Percentiles rank a stretch among this genome's conserved stretches.
Evolutionary conservation across 73 alveolate species (phyloP).

Genomic region (Effrenium voratum): DNA sequence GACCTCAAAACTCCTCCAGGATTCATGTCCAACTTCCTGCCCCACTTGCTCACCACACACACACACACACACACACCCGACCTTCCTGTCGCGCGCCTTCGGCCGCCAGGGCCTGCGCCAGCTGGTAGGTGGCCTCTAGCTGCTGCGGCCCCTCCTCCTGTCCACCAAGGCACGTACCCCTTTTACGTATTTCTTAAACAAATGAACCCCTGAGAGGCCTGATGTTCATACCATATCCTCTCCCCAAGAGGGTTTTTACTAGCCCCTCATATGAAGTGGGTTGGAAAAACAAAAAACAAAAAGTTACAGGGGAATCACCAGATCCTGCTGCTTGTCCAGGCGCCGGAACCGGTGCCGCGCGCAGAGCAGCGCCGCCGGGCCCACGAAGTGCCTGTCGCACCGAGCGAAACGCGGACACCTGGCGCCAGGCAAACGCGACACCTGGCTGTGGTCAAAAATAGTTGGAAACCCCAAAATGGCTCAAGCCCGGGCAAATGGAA

Average conservation of each 20-base stretch:
- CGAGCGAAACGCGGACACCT: background rate
- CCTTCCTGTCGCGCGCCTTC: conserved; percentile 44
- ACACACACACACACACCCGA: no score
- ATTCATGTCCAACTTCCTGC: no score
- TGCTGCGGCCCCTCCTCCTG: conserved; percentile 28
- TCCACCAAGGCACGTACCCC: background rate
- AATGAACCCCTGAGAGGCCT: no score
- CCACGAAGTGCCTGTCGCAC: conserved; percentile 42
- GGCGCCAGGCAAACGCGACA: background rate
- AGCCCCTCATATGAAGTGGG: no score
- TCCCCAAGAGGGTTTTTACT: no score
- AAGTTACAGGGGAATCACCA: no score
- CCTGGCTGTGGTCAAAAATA: background rate
- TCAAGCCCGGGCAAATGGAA: no score
- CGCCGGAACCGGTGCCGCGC: conserved; percentile 73
- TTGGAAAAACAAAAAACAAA: no score
- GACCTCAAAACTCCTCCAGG: no score
- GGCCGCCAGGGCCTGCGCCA: conserved; percentile 77
- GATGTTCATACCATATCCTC: no score
- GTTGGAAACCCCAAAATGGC: background rate
- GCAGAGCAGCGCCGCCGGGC: conserved; percentile 40
- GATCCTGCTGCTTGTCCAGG: conserved; percentile 1
- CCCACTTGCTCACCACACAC: no score
- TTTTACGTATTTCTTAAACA: background rate
- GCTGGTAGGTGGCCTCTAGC: conserved; percentile 67